A percentile compares a stretch with the other conserved stretches of the same genome.
Conservation (phyloP, 179 eudicot species). For the Spergularia azorica region DNA sequence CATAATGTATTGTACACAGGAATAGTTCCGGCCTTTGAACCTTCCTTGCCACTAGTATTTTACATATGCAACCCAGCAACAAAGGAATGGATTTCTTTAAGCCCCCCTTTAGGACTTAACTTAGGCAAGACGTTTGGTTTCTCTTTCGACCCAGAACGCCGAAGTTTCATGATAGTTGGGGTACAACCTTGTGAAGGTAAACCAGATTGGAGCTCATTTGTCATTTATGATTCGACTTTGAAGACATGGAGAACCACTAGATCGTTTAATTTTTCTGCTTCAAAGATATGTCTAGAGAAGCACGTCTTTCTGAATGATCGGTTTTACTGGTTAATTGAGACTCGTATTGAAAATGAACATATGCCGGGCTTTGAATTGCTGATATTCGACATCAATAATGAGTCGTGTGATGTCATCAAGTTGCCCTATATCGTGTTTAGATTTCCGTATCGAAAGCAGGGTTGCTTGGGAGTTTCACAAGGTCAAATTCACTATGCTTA, state of each 20-base stretch:
- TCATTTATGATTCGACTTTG: neutral
- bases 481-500: neutral
- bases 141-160: too few relatives aligned
- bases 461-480: neutral
- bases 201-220: neutral
- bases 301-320: neutral
- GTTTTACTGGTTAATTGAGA: neutral
- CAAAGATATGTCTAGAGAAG: neutral
- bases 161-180: neutral
- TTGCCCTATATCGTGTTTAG: neutral
- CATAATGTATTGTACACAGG: neutral
- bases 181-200: neutral
- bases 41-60: neutral
- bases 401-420: neutral
- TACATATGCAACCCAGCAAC: slow-evolving; percentile 10
- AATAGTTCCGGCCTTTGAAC: too few relatives aligned
- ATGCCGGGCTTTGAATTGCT: neutral
- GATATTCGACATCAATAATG: neutral
- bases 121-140: too few relatives aligned
- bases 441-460: neutral
- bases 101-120: too few relatives aligned
- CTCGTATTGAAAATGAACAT: neutral
- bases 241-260: slow-evolving; percentile 2
- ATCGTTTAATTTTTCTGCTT: neutral
- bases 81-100: neutral